These are phyloP conservation scores for Colletotrichum paranaense DNA, from an alignment of 2,329 filamentous ascomycete species.

Conservation along the genomic window DNA sequence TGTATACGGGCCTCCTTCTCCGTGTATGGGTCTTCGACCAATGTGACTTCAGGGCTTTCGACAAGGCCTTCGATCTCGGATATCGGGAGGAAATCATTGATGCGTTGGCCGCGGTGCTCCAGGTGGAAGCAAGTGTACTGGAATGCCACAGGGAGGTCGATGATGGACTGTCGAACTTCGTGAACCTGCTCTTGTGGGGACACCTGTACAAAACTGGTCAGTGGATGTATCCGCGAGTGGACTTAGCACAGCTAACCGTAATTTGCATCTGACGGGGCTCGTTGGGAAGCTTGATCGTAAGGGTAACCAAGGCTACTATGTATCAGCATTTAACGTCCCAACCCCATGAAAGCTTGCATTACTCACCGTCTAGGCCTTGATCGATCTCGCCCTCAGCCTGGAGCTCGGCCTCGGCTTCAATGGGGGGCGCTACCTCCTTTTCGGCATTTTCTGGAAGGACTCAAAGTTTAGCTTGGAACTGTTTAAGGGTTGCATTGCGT, in stretches of 20 bases:
- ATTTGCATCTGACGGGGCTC: conserved; percentile 83
- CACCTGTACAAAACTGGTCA: conserved; percentile 64
- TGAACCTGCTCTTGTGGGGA: conserved; percentile 96
- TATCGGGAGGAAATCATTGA: conserved; percentile 96
- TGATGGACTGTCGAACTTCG: conserved; percentile 95
- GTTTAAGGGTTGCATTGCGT: background rate
- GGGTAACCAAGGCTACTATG: conserved; percentile 62
- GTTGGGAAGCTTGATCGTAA: conserved; percentile 86
- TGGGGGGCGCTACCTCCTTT: conserved; percentile 16
- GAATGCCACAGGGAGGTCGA: conserved; percentile 92
- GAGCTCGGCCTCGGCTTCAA: conserved; percentile 9
- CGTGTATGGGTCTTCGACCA: conserved; percentile 96
- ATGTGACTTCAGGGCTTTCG: conserved; percentile 79
- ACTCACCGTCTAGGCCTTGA: conserved; percentile 29
- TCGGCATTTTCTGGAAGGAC: conserved; percentile 23
- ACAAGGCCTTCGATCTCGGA: conserved; percentile 87
- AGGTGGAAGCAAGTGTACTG: conserved; percentile 99
- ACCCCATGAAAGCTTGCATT: background rate
- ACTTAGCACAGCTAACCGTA: conserved; percentile 70
- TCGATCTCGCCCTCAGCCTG: conserved; percentile 22
- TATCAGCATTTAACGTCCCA: conserved; percentile 33
- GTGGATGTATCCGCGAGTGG: conserved; percentile 8
- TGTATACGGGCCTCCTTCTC: conserved; percentile 99
- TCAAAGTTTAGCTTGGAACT: conserved; percentile 8
- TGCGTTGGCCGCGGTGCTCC: conserved; percentile 85